Base-by-base conservation (phyloP, 306 rosid genomes). In the Neltuma alba region DNA sequence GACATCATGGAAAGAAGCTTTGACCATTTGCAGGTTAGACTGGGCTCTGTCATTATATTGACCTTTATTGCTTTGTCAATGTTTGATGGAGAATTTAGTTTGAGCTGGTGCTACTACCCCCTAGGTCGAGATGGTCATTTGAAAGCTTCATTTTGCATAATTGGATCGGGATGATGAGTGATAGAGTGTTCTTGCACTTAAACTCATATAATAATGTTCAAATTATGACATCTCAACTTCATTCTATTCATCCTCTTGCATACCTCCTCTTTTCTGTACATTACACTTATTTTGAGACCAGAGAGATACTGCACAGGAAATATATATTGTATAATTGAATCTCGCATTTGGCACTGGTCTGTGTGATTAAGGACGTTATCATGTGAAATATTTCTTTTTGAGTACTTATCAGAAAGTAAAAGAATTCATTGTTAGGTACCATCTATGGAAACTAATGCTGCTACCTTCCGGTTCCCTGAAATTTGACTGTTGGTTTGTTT, bases 1-100 rank as follows among this genome's bases (percentile, higher is more conserved):
- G 95, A 84, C 60, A 90, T 95, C 81, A 86, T 92, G 88, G 97
- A 95, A 80, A 88, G 95, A 86, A 95, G 89, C 85, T 95, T 92
- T 86, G 97, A 95, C 79, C 97, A 92, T 82, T 88, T 95, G 85
- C 91, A 91, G 99, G 99, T 94, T 82, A 76, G 93, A 82, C 60
- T 28, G 75, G 3, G 61, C 76, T 79, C 63, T 67, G 36, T 74
- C n/a, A 72, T 76, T 41, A 55, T 76, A 69, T 55, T 15, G 45
- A 68, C 44, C 70, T 52, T 77, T 78, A 15, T 27, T 73, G 33
- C 31, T 10, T 31, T 52, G 37, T 83, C 80, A 63, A 28, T 74
- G 45, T 76, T 38, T 72, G 66, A 41, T 62, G 63, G 69, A 54
- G 70, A 60, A 61, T n/a, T n/a, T n/a, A 54, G 57, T 65, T 31